Evolutionary conservation across 768 basidiomycete genomes (phyloP), one percentile per base, ranked within the genome.

Genomic region (Chlorophyllum brunneum): DNA sequence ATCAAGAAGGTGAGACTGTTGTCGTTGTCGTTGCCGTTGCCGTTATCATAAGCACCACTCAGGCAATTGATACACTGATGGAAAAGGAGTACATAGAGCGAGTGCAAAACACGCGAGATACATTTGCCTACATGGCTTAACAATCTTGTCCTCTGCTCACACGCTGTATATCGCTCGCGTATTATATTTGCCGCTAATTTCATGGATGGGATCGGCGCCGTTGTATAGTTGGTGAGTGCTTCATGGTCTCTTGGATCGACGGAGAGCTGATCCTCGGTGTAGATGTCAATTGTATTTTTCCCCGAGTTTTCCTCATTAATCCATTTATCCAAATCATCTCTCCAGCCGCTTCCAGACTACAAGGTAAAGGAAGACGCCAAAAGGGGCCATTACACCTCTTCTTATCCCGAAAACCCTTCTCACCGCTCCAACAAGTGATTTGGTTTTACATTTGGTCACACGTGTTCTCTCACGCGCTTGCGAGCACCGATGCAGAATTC

Each of bases 71-170:
- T 63, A 85, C 85, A 10, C 72, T 98, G 18, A 74, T 98, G 51
- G 95, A 98, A 73, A 97, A 97, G 71, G 97, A 99, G 66, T 99
- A 98, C 66, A 89, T 99, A 58, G 95, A 98, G 67, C 86, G 95
- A 38, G 88, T 92, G 22, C 92, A 93, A 15, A 89, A 86, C 20
- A 84, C 87, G 24, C 83, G 87, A 65, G 93, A 95, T 70, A 90
- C 89, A 36, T 92, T 92, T 69, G 83, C 85, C 41, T 89, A 91
- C 65, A 80, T 88, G 59, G 86, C 86, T 52, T 88, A 69, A 76
- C 48, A n/a, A n/a, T n/a, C n/a, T n/a, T n/a, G n/a, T 62, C 39
- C 37, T 39, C 34, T 54, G 44, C 46, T 29, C 41, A 40, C 30
- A 37, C 47, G 37, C 51, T 46, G 47, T 53, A 55, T 53, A 56